These are phyloP conservation scores for Neodidymelliopsis sp. DNA, from an alignment of 2,329 filamentous ascomycete species.

Conservation along the genomic window DNA sequence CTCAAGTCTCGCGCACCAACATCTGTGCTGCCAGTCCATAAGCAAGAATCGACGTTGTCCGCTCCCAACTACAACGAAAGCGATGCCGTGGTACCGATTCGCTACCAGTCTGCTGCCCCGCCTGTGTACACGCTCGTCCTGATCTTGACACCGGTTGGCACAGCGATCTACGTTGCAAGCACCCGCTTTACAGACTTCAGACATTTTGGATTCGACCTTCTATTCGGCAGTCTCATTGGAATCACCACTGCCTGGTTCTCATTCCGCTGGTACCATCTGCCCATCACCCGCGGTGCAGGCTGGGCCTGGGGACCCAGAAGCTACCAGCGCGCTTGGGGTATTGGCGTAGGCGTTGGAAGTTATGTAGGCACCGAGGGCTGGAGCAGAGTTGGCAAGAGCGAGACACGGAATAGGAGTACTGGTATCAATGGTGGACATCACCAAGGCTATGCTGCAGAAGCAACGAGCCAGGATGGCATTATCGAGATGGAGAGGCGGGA, in stretches of 20 bases:
- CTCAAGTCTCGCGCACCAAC: conserved; percentile 28
- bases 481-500: conserved; percentile 20
- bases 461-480: conserved; percentile 18
- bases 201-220: conserved; percentile 91
- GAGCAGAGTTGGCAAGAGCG: conserved; percentile 29
- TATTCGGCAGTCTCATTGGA: conserved; percentile 84
- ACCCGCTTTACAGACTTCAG: conserved; percentile 89
- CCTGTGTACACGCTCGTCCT: conserved; percentile 79
- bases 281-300: conserved; percentile 78
- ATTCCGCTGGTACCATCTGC: conserved; percentile 87
- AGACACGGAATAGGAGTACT: conserved; percentile 17
- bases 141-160: conserved; percentile 73
- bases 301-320: conserved; percentile 89
- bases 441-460: conserved; percentile 7
- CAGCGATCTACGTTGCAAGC: conserved; percentile 81
- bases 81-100: conserved; percentile 60
- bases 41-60: conserved; percentile 32
- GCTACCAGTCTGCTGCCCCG: conserved; percentile 80
- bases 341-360: conserved; percentile 66
- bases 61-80: conserved; percentile 27
- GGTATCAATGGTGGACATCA: conserved; percentile 7
- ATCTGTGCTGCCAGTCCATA: conserved; percentile 33
- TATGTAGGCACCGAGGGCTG: conserved; percentile 60
- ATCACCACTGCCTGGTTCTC: conserved; percentile 73
- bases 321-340: conserved; percentile 77